A percentile compares a stretch with the other conserved stretches of the same genome.
Evolutionary conservation across 228 moss, liverwort and hornwort genomes (phyloP).

Genomic region (Sphagnum fallax): DNA sequence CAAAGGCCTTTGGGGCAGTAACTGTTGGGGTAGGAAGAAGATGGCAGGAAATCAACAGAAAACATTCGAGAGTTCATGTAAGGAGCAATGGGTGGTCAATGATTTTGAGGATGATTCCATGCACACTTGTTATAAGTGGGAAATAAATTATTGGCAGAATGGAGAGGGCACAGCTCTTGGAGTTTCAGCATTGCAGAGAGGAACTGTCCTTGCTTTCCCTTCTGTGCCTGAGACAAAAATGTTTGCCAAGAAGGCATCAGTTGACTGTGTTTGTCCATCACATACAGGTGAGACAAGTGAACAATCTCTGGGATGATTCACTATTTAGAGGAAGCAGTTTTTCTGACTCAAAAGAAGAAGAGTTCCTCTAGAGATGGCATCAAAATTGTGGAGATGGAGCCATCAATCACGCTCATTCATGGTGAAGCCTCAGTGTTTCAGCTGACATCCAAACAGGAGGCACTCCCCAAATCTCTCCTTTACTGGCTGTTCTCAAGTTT

Average conservation of each 20-base stretch:
- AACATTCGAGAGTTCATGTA: not conserved
- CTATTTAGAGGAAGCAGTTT: not conserved
- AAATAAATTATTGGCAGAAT: not conserved
- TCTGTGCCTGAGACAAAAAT: not conserved
- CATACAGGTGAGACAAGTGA: not conserved
- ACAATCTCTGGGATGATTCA: not conserved
- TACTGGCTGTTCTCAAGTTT: no score
- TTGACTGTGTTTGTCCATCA: not conserved
- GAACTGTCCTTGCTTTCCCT: not conserved
- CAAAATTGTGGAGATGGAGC: not conserved
- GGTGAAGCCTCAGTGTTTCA: not conserved
- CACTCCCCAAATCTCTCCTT: not conserved
- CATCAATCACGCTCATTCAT: not conserved
- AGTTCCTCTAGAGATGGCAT: not conserved
- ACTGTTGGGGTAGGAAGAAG: not conserved
- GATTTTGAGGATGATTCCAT: not conserved
- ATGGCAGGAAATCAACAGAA: not conserved
- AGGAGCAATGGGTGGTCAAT: not conserved
- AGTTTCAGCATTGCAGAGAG: not conserved
- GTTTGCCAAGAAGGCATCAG: not conserved
- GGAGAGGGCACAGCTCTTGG: not conserved
- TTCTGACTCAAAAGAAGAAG: not conserved
- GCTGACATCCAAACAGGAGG: not conserved
- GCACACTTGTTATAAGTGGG: not conserved
- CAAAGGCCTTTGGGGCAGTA: not conserved